Evolutionary conservation across 2,329 filamentous ascomycete genomes (phyloP), one percentile per base, ranked within the genome.

Genomic region (Alternaria metachromatica): DNA sequence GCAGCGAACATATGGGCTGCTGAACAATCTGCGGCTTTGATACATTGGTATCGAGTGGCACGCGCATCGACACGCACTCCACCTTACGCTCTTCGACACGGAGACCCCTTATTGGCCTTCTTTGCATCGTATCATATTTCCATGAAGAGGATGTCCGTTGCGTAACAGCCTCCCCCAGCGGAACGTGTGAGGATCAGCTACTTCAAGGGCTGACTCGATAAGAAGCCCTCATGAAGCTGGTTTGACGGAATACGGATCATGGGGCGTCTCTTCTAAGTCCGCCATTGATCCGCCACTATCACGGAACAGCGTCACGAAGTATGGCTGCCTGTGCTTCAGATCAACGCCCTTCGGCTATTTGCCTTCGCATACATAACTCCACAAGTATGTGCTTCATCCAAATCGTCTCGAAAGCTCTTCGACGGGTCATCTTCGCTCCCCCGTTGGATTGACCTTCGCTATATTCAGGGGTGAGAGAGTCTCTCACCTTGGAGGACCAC

Each of bases 371-470:
- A 41, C n/a, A 18, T 33, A 18, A 20, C 21, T 13, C 4, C 18
- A 15, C n/a, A 15, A n/a, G 13, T 15, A 23, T 51, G 2, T n/a
- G 1, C 28, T 13, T 33, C 11, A 10, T 18, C 28, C 6, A 2
- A 1, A 51, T 33, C 18, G 21, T 1, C 15, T 9, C 12, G 15
- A 12, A 9, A 30, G 26, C 13, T 26, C 21, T n/a, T 20, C 49
- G 13, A 23, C 33, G 10, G 0, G 13, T 33, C 2, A 23, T 48
- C 21, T 18, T 15, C 28, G 13, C 18, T 21, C 23, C 1, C 6
- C 0, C 26, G 18, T 0, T 4, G 7, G 8, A 23, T 21, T 0
- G n/a, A 23, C 6, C 7, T 11, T 10, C 18, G 8, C 7, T 1
- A n/a, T 18, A 2, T 37, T 23, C 28, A 33, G 18, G 26, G 28